Evolutionary conservation across 371 early-diverging fungal genomes (phyloP), one percentile per base, ranked within the genome.

Genomic region (Mucor racemosus): DNA sequence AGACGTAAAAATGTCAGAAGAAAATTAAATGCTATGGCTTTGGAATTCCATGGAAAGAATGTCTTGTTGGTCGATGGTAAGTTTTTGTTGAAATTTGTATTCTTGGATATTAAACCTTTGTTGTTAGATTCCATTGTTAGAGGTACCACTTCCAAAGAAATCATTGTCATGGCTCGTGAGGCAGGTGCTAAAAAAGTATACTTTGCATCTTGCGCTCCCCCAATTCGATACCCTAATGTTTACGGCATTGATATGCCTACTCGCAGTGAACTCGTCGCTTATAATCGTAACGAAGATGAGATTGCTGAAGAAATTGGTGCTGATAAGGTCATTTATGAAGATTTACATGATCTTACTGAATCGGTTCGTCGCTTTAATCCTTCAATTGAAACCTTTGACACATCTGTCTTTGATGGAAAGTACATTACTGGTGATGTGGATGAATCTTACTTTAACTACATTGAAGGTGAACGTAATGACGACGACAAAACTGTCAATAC

Each of bases 181-280:
- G 93, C 94, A 44, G 99, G 99, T 64, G 99, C 99, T 15, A 93
- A 92, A 69, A 97, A 97, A 78, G 99, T 99, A 9, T 97, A 97
- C 77, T 95, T 99, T 83, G 99, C 99, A 4, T 96, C 96, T 3
- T 97, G 97, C 61, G 94, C 99, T 0, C 99, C 99, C 38, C 91
- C 97, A 55, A 92, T 99, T 63, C 84, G 94, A 81, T 94, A 85
- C 86, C 97, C 97, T 62, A 99, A 99, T 77, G 99, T 99, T 17
- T 99, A 99, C 73, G 99, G 99, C 69, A 99, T 99, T 80, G 98
- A 99, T 71, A 99, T 99, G 98, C 99, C 99, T 26, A 92, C 95
- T 15, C 88, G 92, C 26, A 74, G 83, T 44, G 99, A 99, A 74
- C 84, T 99, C 46, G 93, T 99, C 19, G 99, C 97, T 7, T 86